Conservation (phyloP, 2,329 filamentous ascomycete species). For the Endothia cerciana region DNA sequence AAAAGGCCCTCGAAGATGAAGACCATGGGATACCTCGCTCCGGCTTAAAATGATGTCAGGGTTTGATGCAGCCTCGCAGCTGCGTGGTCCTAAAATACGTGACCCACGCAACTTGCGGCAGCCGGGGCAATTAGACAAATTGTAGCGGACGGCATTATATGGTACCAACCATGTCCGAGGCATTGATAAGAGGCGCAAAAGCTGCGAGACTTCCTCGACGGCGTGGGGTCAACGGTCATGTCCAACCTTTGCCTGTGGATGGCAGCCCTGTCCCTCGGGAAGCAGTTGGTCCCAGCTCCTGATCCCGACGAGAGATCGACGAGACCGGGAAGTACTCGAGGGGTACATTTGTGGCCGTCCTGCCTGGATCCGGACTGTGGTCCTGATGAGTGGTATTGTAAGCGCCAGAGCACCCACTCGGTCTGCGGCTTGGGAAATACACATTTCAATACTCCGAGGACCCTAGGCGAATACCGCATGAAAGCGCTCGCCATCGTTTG, state of each 20-base stretch:
- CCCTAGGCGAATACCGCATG: background rate
- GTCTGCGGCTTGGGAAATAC: slow-evolving; percentile 6
- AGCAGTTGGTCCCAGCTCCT: slow-evolving; percentile 23
- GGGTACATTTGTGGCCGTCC: slow-evolving; percentile 17
- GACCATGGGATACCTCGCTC: background rate
- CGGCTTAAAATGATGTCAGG: slow-evolving; percentile 15
- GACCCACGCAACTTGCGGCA: slow-evolving; percentile 6
- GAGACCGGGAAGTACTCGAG: slow-evolving; percentile 18
- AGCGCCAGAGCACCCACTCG: slow-evolving; percentile 5
- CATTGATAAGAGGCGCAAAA: slow-evolving; percentile 8
- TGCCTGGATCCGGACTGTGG: slow-evolving; percentile 1
- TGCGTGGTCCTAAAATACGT: slow-evolving; percentile 6
- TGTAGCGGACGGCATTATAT: background rate
- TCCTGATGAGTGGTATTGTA: slow-evolving; percentile 6
- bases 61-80: slow-evolving; percentile 3
- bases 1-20: background rate
- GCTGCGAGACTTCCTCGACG: background rate
- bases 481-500: background rate
- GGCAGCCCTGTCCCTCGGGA: slow-evolving; percentile 21
- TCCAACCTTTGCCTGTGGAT: slow-evolving; percentile 19
- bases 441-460: slow-evolving; percentile 1
- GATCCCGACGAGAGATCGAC: slow-evolving; percentile 18
- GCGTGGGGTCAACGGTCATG: slow-evolving; percentile 17
- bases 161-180: slow-evolving; percentile 3
- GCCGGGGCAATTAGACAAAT: background rate